A percentile compares a stretch with the other conserved stretches of the same genome.
Conservation (phyloP, 2,329 filamentous ascomycete genomes). For the Podosphaera aphanis region DNA sequence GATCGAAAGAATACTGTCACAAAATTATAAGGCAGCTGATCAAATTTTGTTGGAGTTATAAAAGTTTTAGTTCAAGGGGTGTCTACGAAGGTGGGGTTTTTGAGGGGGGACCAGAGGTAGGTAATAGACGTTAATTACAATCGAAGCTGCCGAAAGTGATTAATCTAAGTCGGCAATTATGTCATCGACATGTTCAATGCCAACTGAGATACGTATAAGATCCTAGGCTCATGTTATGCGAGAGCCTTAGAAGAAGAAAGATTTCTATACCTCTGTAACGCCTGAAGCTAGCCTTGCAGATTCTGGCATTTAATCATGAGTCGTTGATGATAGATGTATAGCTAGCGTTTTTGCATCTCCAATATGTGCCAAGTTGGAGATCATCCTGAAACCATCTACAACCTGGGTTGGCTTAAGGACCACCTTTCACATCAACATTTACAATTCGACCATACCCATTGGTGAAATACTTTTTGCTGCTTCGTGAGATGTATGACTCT, state of each 20-base stretch:
- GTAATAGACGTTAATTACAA: too few relatives aligned
- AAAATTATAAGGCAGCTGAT: too few relatives aligned
- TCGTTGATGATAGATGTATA: constrained; percentile 88
- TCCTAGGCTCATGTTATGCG: constrained; percentile 27
- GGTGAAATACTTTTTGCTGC: constrained; percentile 71
- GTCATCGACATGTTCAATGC: constrained; percentile 90
- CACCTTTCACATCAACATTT: constrained; percentile 83
- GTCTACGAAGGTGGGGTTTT: too few relatives aligned
- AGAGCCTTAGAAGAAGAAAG: background rate
- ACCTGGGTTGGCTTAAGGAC: constrained; percentile 64
- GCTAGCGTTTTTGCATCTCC: constrained; percentile 88
- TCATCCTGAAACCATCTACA: constrained; percentile 83
- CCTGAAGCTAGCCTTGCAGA: constrained; percentile 62
- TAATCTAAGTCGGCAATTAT: constrained; percentile 92
- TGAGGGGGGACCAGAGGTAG: too few relatives aligned
- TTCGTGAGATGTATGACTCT: constrained; percentile 85
- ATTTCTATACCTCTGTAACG: constrained; percentile 41
- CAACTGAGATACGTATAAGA: constrained; percentile 83
- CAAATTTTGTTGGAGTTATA: too few relatives aligned
- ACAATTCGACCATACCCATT: constrained; percentile 75
- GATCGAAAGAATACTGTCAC: too few relatives aligned
- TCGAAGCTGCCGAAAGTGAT: constrained; percentile 44
- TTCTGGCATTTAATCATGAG: constrained; percentile 73
- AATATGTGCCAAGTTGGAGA: constrained; percentile 90
- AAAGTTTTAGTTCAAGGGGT: too few relatives aligned